Evolutionary conservation across 805 yeast genomes (phyloP), one percentile per base, ranked within the genome.

Genomic region (Dipodascus geniculatus): DNA sequence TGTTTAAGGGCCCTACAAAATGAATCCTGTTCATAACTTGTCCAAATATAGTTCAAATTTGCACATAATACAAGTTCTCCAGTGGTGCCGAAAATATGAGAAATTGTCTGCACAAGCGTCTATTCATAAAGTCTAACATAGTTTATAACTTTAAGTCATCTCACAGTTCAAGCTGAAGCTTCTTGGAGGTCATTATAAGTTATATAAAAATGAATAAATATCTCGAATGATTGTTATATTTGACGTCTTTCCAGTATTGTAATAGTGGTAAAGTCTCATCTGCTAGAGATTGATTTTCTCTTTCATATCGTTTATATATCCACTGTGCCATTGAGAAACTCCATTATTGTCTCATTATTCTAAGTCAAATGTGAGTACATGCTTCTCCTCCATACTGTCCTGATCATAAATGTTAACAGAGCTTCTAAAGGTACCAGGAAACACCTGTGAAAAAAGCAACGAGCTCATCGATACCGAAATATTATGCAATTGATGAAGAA

Each of bases 281-380:
- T n/a, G 6, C 44, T n/a, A 17, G 20, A 38, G 8, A 8, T 28
- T 28, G 11, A 8, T 28, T 8, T 14, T 28, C 14, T 14, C 14
- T 28, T 8, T 8, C 8, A 28, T 28, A 28, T 28, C 35, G 8
- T 28, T 28, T 28, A 8, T 28, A 28, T 14, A 28, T 8, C 8
- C 11, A 8, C 8, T 28, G 14, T 28, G 14, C 35, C 35, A 28
- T 38, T 16, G 44, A 14, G 17, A 38, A 9, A 38, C 11, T 16
- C 20, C 8, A 6, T 38, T 9, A 17, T 38, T 38, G 44, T 38
- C 20, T 38, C 44, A 38, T 14, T 38, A n/a, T n/a, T 38, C 19
- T 38, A 38, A 38, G 20, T 38, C 44, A 38, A 38, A 38, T 38
- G 44, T 38, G 44, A 38, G 44, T 38, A 38, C 44, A 11, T n/a